Base-by-base conservation (phyloP, 768 basidiomycete genomes). In the Symmetrospora coprosmae region DNA sequence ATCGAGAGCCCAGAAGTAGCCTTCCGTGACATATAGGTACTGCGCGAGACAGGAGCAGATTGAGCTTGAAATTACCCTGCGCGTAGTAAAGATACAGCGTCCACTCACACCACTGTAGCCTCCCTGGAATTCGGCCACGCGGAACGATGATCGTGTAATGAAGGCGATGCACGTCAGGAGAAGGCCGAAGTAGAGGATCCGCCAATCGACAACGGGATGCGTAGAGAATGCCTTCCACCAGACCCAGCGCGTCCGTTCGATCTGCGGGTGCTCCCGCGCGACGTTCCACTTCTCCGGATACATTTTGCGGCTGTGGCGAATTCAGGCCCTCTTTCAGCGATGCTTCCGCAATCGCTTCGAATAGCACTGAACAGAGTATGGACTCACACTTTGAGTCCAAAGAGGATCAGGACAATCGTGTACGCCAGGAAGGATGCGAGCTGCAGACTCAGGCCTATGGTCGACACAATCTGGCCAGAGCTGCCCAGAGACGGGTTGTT, bases 1-100 rank as follows among this genome's bases (percentile, higher is more conserved):
- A 69, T 87, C 81, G 37, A 85, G 74, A 1, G 73, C 78, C 68
- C 84, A 86, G 70, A 86, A 84, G 65, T 76, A 79, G 2, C 67
- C 70, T 69, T 85, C 83, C 3, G 76, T 77, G 1, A 76, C 80
- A 5, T 79, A 76, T 19, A 85, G 75, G 35, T 74, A 73, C 2
- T 82, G 82, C 23, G 70, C 61, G 69, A 74, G 51, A 19, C 58
- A 43, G 40, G 23, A 4, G 4, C 8, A 2, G 0, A 30, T 30
- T 25, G 5, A 17, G 47, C 13, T 2, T 2, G 28, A 31, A 3
- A 19, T 21, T 14, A 5, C 6, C 4, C n/a, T 14, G 13, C 11
- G 9, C 4, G 34, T 27, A 39, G 25, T 33, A 5, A 14, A 17
- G 31, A n/a, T 37, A 9, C 25, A 23, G 14, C 25, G 25, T 11